Evolutionary conservation across 176 grass and related monocot species (phyloP), one percentile per base, ranked within the genome.

Genomic region (Rhynchospora pubera): DNA sequence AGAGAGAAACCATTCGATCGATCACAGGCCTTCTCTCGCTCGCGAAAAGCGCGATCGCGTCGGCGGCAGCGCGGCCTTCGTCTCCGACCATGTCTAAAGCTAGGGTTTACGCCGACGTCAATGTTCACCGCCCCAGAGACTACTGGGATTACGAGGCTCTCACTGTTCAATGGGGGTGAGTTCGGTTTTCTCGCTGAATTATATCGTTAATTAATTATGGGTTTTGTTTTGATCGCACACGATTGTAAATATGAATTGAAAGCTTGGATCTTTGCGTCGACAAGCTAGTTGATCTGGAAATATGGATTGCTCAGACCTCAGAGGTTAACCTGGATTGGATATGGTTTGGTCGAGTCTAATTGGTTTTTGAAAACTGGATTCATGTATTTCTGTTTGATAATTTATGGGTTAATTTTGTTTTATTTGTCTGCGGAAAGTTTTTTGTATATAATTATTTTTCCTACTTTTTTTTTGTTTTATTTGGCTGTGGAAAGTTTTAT

Each of bases 71-170:
- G 44, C 57, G 57, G 44, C 18, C 32, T 4, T 50, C 76, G 2
- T 58, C 85, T 30, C 57, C 62, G 18, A 65, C 61, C 61, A 89
- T 91, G 90, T 89, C 90, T 44, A 89, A 84, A 70, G 87, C 87
- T 65, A 82, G 90, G 84, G 84, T 91, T 78, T 91, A 91, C 84
- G 84, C 84, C 2, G 87, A 89, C 60, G 83, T 89, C 16, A 91
- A 91, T 87, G 90, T 87, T 62, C 81, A 85, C 15, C 84, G 84
- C 0, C 84, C 90, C 77, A 91, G 73, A 84, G 90, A 91, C n/a
- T 91, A 91, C 84, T 91, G 87, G 87, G 90, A 91, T 83, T 91
- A 89, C 77, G 90, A 92, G 81, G 79, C 90, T 59, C 90, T 92
- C 69, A 79, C 81, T 39, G 78, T 92, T 60, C 87, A 92, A 84